Percentiles rank a stretch among this genome's conserved stretches.
These are phyloP conservation scores for Melanogaster broomeanus DNA, from an alignment of 768 basidiomycete genomes.

Conservation along the genomic window DNA sequence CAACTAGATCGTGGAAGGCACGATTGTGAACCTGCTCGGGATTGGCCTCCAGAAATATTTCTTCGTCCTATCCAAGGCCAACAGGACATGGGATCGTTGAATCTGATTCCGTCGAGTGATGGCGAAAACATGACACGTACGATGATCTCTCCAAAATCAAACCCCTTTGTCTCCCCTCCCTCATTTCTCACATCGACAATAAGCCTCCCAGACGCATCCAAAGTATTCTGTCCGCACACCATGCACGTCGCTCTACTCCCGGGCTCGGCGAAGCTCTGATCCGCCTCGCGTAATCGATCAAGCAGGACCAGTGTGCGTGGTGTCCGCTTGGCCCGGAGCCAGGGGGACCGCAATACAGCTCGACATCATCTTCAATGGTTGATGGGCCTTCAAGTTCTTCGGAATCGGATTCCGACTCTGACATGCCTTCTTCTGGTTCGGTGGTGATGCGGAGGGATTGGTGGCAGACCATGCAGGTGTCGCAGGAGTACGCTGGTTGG, in stretches of 20 bases:
- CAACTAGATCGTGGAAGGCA: constrained; percentile 28
- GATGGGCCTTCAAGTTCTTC: not conserved
- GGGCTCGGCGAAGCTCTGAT: not conserved
- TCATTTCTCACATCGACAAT: constrained; percentile 29
- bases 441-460: constrained; percentile 14
- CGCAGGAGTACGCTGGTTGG: constrained; percentile 16
- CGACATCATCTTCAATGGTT: constrained; percentile 25
- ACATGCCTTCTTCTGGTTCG: not conserved
- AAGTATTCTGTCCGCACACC: constrained; percentile 18
- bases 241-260: constrained; percentile 5
- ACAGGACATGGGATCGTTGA: not conserved
- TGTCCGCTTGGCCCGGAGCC: constrained; percentile 22
- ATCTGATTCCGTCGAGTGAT: too few species aligned
- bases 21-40: constrained; percentile 18
- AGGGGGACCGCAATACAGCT: constrained; percentile 22
- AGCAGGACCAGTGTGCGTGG: constrained; percentile 29
- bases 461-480: constrained; percentile 27
- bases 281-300: constrained; percentile 20
- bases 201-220: constrained; percentile 16
- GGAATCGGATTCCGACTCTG: constrained; percentile 6
- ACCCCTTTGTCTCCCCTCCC: constrained; percentile 24
- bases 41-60: constrained; percentile 15
- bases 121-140: constrained; percentile 12
- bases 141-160: constrained; percentile 28
- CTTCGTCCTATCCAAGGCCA: constrained; percentile 20